These are phyloP conservation scores for Penicillium sp. DNA, from an alignment of 2,329 filamentous ascomycete genomes.

Conservation along the genomic window DNA sequence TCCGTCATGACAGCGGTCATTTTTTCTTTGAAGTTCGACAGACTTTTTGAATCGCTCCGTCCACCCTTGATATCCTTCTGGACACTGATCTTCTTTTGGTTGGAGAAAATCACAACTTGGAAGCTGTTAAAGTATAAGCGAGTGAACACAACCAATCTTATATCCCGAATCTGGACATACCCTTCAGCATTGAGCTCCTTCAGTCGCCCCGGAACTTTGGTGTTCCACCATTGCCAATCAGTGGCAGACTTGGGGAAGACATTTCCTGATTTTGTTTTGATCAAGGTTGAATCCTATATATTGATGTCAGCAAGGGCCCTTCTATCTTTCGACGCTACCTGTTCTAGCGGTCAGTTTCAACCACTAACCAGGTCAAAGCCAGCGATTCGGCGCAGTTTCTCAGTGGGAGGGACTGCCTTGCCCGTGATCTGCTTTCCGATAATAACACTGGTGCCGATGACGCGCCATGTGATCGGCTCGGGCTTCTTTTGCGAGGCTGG, in stretches of 20 bases:
- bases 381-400: slow-evolving; percentile 37
- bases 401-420: slow-evolving; percentile 9
- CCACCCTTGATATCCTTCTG: slow-evolving; percentile 69
- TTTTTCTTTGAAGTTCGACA: slow-evolving; percentile 81
- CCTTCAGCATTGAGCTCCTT: slow-evolving; percentile 68
- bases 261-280: slow-evolving; percentile 76
- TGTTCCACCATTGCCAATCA: slow-evolving; percentile 96
- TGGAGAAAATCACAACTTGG: slow-evolving; percentile 76
- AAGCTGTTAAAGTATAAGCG: slow-evolving; percentile 52
- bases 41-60: slow-evolving; percentile 64
- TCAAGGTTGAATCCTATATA: slow-evolving; percentile 77
- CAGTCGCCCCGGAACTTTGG: slow-evolving; percentile 64
- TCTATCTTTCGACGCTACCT: not conserved
- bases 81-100: slow-evolving; percentile 80
- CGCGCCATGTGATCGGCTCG: slow-evolving; percentile 68
- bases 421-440: slow-evolving; percentile 66
- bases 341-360: not conserved
- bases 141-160: not conserved
- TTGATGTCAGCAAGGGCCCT: not conserved
- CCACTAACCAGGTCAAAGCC: slow-evolving; percentile 47
- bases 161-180: slow-evolving; percentile 39
- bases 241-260: slow-evolving; percentile 66
- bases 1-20: slow-evolving; percentile 65
- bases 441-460: slow-evolving; percentile 67
- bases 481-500: slow-evolving; percentile 80